A percentile compares a stretch with the other conserved stretches of the same genome.
These are phyloP conservation scores for Verticillium zaregamsianum DNA, from an alignment of 2,329 filamentous ascomycete species.

Conservation along the genomic window DNA sequence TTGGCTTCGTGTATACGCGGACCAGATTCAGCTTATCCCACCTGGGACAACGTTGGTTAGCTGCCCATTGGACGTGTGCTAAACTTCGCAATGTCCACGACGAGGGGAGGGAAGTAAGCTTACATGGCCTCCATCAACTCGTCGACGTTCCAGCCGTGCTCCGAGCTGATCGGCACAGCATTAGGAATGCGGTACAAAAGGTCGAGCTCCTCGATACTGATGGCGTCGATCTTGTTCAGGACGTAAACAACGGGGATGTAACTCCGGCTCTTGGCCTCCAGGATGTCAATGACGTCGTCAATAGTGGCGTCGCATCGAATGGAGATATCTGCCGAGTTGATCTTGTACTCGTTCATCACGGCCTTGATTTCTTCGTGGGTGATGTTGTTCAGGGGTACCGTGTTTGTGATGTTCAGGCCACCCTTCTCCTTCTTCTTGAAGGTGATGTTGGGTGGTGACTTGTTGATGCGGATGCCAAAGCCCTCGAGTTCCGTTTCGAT, in stretches of 20 bases:
- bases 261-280: slow-evolving; percentile 89
- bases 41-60: slow-evolving; percentile 26
- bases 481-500: slow-evolving; percentile 95
- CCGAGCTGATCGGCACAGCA: slow-evolving; percentile 93
- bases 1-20: slow-evolving; percentile 96
- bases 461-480: slow-evolving; percentile 97
- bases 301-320: slow-evolving; percentile 97
- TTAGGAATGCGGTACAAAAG: slow-evolving; percentile 95
- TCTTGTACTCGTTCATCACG: slow-evolving; percentile 95
- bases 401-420: slow-evolving; percentile 93
- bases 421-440: slow-evolving; percentile 99
- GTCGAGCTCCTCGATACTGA: slow-evolving; percentile 96
- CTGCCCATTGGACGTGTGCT: neutral
- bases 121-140: slow-evolving; percentile 93
- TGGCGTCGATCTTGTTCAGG: slow-evolving; percentile 97
- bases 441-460: slow-evolving; percentile 94
- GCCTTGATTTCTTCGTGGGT: slow-evolving; percentile 96
- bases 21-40: slow-evolving; percentile 94
- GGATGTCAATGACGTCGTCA: slow-evolving; percentile 92
- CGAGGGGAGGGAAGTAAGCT: slow-evolving; percentile 16
- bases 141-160: slow-evolving; percentile 97
- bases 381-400: slow-evolving; percentile 86
- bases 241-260: slow-evolving; percentile 99
- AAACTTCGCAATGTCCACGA: slow-evolving; percentile 1
- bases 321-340: slow-evolving; percentile 93